Evolutionary conservation across 768 basidiomycete genomes (phyloP).

Genomic region (Phaffia australis): DNA sequence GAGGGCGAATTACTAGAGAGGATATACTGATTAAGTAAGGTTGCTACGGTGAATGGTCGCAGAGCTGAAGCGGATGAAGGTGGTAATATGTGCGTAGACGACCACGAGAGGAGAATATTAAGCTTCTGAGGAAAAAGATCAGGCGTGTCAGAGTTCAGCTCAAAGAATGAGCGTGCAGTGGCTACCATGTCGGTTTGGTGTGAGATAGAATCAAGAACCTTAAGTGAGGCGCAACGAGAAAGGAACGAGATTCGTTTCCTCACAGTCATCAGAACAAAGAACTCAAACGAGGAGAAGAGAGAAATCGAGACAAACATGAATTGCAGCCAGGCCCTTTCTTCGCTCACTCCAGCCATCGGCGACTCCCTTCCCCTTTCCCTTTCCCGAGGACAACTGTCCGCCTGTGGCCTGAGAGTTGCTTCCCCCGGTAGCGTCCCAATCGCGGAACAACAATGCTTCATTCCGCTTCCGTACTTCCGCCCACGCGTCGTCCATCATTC

Average conservation of each 20-base stretch:
- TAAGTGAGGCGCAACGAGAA: constrained; percentile 18
- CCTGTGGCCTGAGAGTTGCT: not conserved
- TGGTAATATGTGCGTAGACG: constrained; percentile 4
- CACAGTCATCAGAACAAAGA: not conserved
- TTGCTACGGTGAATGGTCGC: constrained; percentile 14
- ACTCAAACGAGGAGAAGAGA: not conserved
- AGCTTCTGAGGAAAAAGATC: constrained; percentile 21
- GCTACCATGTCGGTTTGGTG: not conserved
- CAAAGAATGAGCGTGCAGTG: not conserved
- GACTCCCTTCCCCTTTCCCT: constrained; percentile 10
- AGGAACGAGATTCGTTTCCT: not conserved
- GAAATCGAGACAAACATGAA: constrained; percentile 3
- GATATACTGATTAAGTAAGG: constrained; percentile 12
- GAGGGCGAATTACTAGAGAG: not conserved
- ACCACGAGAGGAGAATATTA: constrained; percentile 27
- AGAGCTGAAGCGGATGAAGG: not conserved
- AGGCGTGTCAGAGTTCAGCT: not conserved
- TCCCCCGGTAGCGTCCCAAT: constrained; percentile 9
- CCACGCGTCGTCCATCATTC: constrained; percentile 16
- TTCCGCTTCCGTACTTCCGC: constrained; percentile 17
- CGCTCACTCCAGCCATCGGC: constrained; percentile 15
- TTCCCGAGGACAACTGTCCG: not conserved
- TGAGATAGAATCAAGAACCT: constrained; percentile 19
- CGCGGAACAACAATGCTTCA: constrained; percentile 13
- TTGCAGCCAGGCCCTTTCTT: constrained; percentile 16